These are phyloP conservation scores for Persicaria tinctoria DNA, from an alignment of 148 eudicot genomes.

Conservation along the genomic window DNA sequence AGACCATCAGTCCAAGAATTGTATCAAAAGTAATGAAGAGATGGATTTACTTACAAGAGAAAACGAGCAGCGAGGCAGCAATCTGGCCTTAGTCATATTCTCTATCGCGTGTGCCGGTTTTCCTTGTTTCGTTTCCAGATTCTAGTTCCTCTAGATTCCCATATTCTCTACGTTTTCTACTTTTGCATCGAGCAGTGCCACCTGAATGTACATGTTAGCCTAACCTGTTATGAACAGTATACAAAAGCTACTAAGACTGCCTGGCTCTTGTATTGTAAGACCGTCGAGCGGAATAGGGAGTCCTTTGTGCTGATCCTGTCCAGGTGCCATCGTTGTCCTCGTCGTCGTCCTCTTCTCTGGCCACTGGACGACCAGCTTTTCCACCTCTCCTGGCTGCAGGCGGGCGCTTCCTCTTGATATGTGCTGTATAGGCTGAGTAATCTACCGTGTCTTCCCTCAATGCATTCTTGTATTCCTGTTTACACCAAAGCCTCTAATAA, in stretches of 20 bases:
- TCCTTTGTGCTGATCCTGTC: conserved; percentile 41
- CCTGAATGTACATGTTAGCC: conserved; percentile 70
- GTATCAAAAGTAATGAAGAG: neutral
- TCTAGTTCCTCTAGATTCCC: neutral
- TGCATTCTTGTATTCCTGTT: conserved; percentile 84
- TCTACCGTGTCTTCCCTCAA: conserved; percentile 88
- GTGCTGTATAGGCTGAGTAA: conserved; percentile 82
- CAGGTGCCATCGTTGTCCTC: conserved; percentile 36
- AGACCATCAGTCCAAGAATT: neutral
- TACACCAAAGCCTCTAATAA: neutral
- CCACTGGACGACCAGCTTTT: conserved; percentile 28
- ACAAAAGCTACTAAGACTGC: conserved; percentile 38
- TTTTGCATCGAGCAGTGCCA: neutral
- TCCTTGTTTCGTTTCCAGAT: neutral
- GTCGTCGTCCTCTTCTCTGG: conserved; percentile 33
- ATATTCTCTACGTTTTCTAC: conserved; percentile 1
- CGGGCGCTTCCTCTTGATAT: conserved; percentile 78
- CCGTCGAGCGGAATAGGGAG: conserved; percentile 35
- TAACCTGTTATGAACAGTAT: conserved; percentile 47
- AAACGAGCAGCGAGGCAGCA: neutral
- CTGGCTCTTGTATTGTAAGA: conserved; percentile 38
- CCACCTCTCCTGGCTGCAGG: conserved; percentile 48
- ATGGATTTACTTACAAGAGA: conserved; percentile 1
- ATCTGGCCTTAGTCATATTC: neutral
- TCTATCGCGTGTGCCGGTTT: neutral